These are phyloP conservation scores for Meyerozyma sp. DNA, from an alignment of 1,139 yeast genomes.

Conservation along the genomic window DNA sequence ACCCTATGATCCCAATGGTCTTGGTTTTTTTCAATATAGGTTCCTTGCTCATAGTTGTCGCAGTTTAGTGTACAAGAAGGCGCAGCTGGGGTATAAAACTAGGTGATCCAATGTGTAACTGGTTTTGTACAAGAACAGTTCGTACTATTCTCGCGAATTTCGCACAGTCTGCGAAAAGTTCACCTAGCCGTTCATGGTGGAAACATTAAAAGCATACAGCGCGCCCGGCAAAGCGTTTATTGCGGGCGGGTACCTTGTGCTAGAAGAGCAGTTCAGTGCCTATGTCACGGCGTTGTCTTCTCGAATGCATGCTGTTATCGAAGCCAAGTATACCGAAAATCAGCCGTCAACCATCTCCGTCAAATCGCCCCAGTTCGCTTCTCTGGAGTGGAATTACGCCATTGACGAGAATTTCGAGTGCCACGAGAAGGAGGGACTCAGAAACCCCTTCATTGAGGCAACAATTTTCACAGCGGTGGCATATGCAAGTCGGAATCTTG, in stretches of 20 bases:
- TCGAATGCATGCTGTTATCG: slow-evolving; percentile 76
- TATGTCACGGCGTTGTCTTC: slow-evolving; percentile 86
- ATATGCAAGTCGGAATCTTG: slow-evolving; percentile 27
- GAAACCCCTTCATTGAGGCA: slow-evolving; percentile 75
- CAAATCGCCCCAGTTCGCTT: slow-evolving; percentile 72
- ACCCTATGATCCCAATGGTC: slow-evolving; percentile 83
- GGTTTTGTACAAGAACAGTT: no score
- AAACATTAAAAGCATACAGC: slow-evolving; percentile 44
- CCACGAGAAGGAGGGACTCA: slow-evolving; percentile 21
- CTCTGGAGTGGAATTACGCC: slow-evolving; percentile 65
- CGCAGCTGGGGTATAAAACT: no score
- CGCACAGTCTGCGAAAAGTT: neutral
- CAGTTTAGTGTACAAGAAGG: neutral
- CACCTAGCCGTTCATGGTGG: neutral
- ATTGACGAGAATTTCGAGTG: slow-evolving; percentile 11
- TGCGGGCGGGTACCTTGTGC: slow-evolving; percentile 91
- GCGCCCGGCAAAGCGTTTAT: slow-evolving; percentile 94
- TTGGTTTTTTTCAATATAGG: slow-evolving; percentile 21
- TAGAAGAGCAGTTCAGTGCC: slow-evolving; percentile 69
- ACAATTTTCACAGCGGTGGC: slow-evolving; percentile 51
- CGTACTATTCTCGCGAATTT: neutral
- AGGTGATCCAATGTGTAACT: neutral
- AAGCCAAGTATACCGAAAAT: slow-evolving; percentile 6
- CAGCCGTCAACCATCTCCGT: slow-evolving; percentile 34
- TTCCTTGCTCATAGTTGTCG: neutral